These are phyloP conservation scores for Paecilomyces niveus DNA, from an alignment of 2,329 filamentous ascomycete species.

Conservation along the genomic window DNA sequence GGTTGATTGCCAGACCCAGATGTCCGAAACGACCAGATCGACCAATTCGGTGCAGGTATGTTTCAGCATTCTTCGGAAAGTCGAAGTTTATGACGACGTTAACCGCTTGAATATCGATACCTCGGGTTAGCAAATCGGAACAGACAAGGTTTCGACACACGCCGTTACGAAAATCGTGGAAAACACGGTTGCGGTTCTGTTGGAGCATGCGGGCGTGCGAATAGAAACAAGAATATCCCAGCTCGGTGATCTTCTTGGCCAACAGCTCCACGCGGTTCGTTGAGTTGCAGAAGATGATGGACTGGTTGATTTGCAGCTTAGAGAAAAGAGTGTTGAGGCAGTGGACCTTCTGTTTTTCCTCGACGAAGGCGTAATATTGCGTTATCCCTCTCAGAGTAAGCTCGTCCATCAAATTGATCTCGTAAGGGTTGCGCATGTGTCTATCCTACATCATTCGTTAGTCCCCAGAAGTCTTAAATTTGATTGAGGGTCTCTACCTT, in stretches of 20 bases:
- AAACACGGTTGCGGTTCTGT: constrained; percentile 92
- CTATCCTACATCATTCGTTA: constrained; percentile 56
- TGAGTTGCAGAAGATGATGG: constrained; percentile 99
- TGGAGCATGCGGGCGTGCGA: constrained; percentile 98
- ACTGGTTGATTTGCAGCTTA: constrained; percentile 98
- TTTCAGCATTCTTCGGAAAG: constrained; percentile 98
- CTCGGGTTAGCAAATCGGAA: constrained; percentile 92
- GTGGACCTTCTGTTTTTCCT: constrained; percentile 99
- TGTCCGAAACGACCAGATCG: constrained; percentile 96
- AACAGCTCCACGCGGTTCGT: constrained; percentile 96
- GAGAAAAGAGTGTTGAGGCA: constrained; percentile 98
- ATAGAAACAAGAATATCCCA: constrained; percentile 99
- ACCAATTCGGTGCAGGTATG: constrained; percentile 96
- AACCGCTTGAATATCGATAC: constrained; percentile 98
- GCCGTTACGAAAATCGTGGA: constrained; percentile 97
- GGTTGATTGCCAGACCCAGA: constrained; percentile 92
- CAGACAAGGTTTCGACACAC: constrained; percentile 97
- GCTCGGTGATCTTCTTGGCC: constrained; percentile 98
- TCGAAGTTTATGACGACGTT: constrained; percentile 99
- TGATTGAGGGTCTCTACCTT: constrained; percentile 41
- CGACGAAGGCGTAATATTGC: constrained; percentile 98
- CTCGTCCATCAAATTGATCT: constrained; percentile 99
- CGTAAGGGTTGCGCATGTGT: constrained; percentile 92
- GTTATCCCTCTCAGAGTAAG: constrained; percentile 96
- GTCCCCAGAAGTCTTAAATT: neutral